Evolutionary conservation across 73 alveolate species (phyloP).

Genomic region (Paramecium pentaurelia): DNA sequence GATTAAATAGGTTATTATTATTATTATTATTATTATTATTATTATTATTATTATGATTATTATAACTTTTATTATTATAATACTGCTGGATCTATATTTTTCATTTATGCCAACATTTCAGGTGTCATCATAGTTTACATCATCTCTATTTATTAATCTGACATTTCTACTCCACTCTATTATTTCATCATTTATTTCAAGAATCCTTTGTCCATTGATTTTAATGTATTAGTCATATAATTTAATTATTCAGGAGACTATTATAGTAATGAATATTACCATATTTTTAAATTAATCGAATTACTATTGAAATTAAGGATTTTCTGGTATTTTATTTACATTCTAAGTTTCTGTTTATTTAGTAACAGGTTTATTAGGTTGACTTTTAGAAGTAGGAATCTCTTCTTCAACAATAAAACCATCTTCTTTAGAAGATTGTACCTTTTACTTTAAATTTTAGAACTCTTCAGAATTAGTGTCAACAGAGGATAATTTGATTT

Average conservation of each 20-base stretch:
- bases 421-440: neutral
- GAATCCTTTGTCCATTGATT: constrained; percentile 48
- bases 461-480: neutral
- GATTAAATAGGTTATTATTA: neutral
- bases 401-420: neutral
- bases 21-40: neutral
- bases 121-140: constrained; percentile 62
- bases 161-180: constrained; percentile 34
- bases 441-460: neutral
- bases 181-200: constrained; percentile 44
- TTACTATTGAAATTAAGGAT: neutral
- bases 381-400: neutral
- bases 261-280: neutral
- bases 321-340: neutral
- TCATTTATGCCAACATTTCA: constrained; percentile 25
- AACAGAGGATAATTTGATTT: neutral
- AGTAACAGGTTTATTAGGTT: neutral
- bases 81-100: constrained; percentile 32
- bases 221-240: constrained; percentile 27
- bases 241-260: constrained; percentile 38
- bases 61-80: neutral
- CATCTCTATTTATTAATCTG: constrained; percentile 46
- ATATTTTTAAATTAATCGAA: constrained; percentile 2
- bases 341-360: neutral
- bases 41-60: neutral